These are phyloP conservation scores for Beauveria varroae DNA, from an alignment of 2,329 filamentous ascomycete species.

Conservation along the genomic window DNA sequence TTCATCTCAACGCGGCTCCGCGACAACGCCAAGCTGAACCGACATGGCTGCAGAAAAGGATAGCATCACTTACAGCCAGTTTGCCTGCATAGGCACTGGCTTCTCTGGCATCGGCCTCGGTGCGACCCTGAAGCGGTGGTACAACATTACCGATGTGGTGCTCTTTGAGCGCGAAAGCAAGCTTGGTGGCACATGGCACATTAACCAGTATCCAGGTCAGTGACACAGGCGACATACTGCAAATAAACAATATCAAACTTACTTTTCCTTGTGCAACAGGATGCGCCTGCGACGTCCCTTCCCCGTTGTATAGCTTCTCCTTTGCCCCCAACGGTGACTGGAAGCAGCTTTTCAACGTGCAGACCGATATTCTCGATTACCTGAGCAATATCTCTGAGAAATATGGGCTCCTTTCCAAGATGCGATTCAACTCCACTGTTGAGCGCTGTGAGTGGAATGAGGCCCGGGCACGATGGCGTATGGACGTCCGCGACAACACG, in stretches of 20 bases:
- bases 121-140: conserved; percentile 47
- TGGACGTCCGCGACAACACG: conserved; percentile 21
- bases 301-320: conserved; percentile 52
- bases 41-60: conserved; percentile 8
- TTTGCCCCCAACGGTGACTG: conserved; percentile 55
- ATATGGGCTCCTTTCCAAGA: conserved; percentile 31
- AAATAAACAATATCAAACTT: not conserved
- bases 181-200: conserved; percentile 58
- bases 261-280: conserved; percentile 13
- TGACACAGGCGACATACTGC: too few relatives aligned
- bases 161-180: conserved; percentile 52
- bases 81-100: conserved; percentile 49
- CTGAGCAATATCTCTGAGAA: conserved; percentile 43
- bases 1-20: not conserved
- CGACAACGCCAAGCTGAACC: not conserved
- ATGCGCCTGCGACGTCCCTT: conserved; percentile 50
- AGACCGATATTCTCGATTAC: conserved; percentile 50
- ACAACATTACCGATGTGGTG: conserved; percentile 50
- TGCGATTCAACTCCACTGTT: conserved; percentile 31
- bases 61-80: conserved; percentile 25
- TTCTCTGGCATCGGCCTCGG: conserved; percentile 56
- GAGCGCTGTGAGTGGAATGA: conserved; percentile 32
- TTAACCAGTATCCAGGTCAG: conserved; percentile 52
- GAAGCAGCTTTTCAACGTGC: conserved; percentile 48
- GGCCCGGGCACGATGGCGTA: conserved; percentile 25